Evolutionary conservation across 106 monocot species (phyloP), one percentile per base, ranked within the genome.

Genomic region (Iris macrosiphon): DNA sequence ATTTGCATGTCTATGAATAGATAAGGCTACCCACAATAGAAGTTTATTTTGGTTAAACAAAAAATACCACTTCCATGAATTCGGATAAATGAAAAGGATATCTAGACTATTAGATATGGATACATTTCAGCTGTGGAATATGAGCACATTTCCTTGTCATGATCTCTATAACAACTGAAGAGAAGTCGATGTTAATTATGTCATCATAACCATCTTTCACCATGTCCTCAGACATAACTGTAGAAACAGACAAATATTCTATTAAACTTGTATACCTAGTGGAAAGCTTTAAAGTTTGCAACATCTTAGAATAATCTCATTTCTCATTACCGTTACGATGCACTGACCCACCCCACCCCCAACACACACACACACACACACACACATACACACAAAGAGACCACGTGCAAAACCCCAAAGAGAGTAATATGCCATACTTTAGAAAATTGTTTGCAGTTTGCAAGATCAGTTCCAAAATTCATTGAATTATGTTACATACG

Each of bases 171-270:
- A 80, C 89, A 66, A 86, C 40, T 2, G 82, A 71, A n/a, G 95
- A 95, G 32, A 89, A 79, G 59, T 89, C 89, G 25, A 95, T 86
- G 66, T 89, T 95, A 71, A 89, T 62, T 67, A 89, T 85, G n/a
- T 82, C 82, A 30, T 30, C 47, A 66, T 89, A 95, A 15, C 82
- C 95, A 82, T 95, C 95, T 50, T 66, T 85, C 49, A 86, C 85
- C 95, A 95, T 95, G 55, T 95, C 82, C 53, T 95, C 89, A 57
- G 95, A 89, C 71, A 95, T 85, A 71, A 77, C 95, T 95, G 56
- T 46, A 46, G 25, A 33, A 67, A 67, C 17, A 51, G 39, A 26
- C 30, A 52, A 53, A 42, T 30, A 14, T 43, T 9, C 14, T 16
- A 43, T 41, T 28, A 58, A 41, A n/a, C 26, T 39, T 18, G 19